These are phyloP conservation scores for Wolfiporia cocos DNA, from an alignment of 1,284 basidiomycete genomes.

Conservation along the genomic window DNA sequence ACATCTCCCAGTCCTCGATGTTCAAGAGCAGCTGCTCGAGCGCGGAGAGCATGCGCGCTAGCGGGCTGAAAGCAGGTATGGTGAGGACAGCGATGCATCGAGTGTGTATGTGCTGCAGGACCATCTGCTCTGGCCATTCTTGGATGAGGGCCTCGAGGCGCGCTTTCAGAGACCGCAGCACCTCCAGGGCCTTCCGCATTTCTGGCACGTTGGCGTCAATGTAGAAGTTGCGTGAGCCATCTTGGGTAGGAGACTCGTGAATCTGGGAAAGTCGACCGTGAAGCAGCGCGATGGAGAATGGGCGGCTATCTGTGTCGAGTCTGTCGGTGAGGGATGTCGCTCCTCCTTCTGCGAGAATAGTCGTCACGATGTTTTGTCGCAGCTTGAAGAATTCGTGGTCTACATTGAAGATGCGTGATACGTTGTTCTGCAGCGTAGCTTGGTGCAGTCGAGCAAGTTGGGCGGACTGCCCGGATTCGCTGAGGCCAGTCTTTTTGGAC, in stretches of 20 bases:
- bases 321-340: slow-evolving; percentile 31
- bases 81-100: slow-evolving; percentile 70
- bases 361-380: slow-evolving; percentile 4
- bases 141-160: slow-evolving; percentile 56
- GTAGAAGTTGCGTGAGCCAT: slow-evolving; percentile 71
- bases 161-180: slow-evolving; percentile 46
- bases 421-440: background rate
- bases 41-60: slow-evolving; percentile 81
- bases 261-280: slow-evolving; percentile 29
- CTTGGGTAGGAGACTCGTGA: slow-evolving; percentile 13
- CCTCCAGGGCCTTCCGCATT: slow-evolving; percentile 49
- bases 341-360: slow-evolving; percentile 27
- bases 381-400: slow-evolving; percentile 13
- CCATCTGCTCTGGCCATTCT: slow-evolving; percentile 98
- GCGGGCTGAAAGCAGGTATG: slow-evolving; percentile 64
- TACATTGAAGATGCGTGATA: too few species aligned
- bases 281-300: slow-evolving; percentile 42
- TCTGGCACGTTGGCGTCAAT: slow-evolving; percentile 68
- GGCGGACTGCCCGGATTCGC: slow-evolving; percentile 14
- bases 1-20: slow-evolving; percentile 96
- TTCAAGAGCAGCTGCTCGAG: slow-evolving; percentile 86
- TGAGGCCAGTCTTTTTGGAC: slow-evolving; percentile 7
- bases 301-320: slow-evolving; percentile 42
- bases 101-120: slow-evolving; percentile 78
- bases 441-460: slow-evolving; percentile 34